Evolutionary conservation across 2,329 filamentous ascomycete genomes (phyloP), one percentile per base, ranked within the genome.

Genomic region (Phaeophleospora eucalypticola): DNA sequence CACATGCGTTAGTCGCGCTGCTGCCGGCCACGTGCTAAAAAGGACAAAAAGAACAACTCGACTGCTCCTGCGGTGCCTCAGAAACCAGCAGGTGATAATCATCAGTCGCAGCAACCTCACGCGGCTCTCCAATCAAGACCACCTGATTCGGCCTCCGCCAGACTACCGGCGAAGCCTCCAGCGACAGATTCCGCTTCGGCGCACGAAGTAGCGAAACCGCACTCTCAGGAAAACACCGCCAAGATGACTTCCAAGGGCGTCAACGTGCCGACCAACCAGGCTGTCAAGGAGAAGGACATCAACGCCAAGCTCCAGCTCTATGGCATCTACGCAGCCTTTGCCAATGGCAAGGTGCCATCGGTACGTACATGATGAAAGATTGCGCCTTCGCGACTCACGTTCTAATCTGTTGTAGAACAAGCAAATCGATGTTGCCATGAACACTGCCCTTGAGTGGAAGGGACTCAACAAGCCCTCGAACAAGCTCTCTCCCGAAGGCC

Each of bases 271-370:
- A 84, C 81, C 53, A 79, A 93, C 68, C 62, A 78, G 51, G 83
- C 86, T 73, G 69, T 80, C 68, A 91, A 90, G 78, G 88, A 95
- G 74, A 79, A 73, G 64, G 81, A 95, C 67, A 84, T 97, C 71
- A 93, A 93, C 71, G 82, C 83, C 67, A 98, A 98, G 76, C 83
- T 98, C 42, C 90, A 96, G 71, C 72, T 97, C 32, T 98, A 94
- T 64, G 93, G 91, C 63, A 96, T 97, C 69, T 80, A 84, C 71
- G 74, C 78, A 76, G 91, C 89, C 43, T 96, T 97, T 69, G 78
- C 86, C 65, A 80, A 83, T 59, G 90, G 90, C 74, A 97, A 96
- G 70, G 83, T 90, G 37, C 91, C 91, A 53, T 95, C 90, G 62
- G 82, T 90, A 80, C 65, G 83, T 74, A 33, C 2, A 9, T 3